phyloP scores from a whole-genome alignment of 768 basidiomycete genomes.

The Termitomyces sp. region DNA sequence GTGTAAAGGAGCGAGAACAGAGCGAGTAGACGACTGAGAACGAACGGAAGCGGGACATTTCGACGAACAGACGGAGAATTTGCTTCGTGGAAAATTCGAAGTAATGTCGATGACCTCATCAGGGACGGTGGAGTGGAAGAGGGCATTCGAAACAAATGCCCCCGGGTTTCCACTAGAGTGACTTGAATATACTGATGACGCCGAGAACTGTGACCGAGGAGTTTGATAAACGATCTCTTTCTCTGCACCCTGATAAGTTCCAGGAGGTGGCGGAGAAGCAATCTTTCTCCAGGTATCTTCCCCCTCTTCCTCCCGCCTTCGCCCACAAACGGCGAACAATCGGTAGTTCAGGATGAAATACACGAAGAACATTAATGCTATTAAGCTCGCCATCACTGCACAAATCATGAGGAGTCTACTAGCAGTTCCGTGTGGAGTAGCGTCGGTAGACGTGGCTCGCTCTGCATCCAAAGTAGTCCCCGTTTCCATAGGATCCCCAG shows the following conservation, averaged over 20 bases:
- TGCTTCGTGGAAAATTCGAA: slow-evolving; percentile 21
- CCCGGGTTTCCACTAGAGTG: background rate
- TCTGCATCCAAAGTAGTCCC: background rate
- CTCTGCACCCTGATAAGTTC: slow-evolving; percentile 3
- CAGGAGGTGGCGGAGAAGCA: slow-evolving; percentile 8
- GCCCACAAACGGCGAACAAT: slow-evolving; percentile 4
- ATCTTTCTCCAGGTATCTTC: slow-evolving; percentile 5
- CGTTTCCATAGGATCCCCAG: background rate
- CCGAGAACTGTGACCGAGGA: slow-evolving; percentile 1
- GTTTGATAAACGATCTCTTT: slow-evolving; percentile 7
- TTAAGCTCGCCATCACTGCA: slow-evolving; percentile 12
- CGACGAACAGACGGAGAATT: slow-evolving; percentile 25
- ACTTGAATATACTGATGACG: slow-evolving; percentile 6
- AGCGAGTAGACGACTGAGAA: slow-evolving; percentile 5
- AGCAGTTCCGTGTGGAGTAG: background rate
- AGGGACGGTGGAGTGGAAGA: background rate
- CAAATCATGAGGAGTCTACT: slow-evolving; percentile 14
- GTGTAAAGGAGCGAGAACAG: background rate
- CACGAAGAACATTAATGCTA: slow-evolving; percentile 9
- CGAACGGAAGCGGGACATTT: slow-evolving; percentile 19
- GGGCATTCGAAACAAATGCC: background rate
- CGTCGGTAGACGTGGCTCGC: background rate
- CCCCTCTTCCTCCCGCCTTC: slow-evolving; percentile 4
- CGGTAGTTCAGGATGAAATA: slow-evolving; percentile 9
- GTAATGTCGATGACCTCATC: slow-evolving; percentile 20